These are phyloP conservation scores for Aspergillus aculeatus DNA, from an alignment of 2,329 filamentous ascomycete genomes.

Conservation along the genomic window DNA sequence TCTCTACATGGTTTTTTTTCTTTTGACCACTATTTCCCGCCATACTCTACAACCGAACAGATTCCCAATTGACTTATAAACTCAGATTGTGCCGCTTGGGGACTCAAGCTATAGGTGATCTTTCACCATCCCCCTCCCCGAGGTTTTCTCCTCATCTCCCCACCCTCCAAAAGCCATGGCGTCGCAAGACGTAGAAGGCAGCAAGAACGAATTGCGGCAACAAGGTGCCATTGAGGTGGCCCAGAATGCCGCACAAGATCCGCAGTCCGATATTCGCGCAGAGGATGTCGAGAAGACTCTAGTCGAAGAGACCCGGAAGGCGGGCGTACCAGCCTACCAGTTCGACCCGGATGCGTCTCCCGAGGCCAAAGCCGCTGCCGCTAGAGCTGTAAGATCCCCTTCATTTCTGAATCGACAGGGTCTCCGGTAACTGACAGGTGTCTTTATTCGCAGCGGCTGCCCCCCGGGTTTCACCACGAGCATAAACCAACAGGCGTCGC, in stretches of 20 bases:
- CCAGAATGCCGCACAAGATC: slow-evolving; percentile 52
- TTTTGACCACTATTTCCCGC: slow-evolving; percentile 1
- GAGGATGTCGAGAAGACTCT: slow-evolving; percentile 72
- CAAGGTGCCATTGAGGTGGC: slow-evolving; percentile 78
- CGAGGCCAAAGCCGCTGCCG: slow-evolving; percentile 80
- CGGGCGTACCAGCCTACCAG: slow-evolving; percentile 74
- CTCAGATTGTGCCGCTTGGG: slow-evolving; percentile 11
- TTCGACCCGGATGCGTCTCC: slow-evolving; percentile 84
- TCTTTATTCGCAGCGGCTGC: slow-evolving; percentile 53
- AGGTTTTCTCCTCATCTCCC: slow-evolving; percentile 13
- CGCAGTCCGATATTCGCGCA: slow-evolving; percentile 64
- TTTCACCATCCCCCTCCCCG: slow-evolving; percentile 14
- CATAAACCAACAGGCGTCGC: slow-evolving; percentile 42
- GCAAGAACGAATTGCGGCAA: slow-evolving; percentile 69
- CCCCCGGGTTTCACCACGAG: slow-evolving; percentile 61
- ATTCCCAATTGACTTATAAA: slow-evolving; percentile 9
- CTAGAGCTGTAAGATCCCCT: slow-evolving; percentile 63
- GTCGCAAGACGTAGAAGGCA: slow-evolving; percentile 28
- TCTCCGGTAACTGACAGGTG: not conserved
- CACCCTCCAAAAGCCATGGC: slow-evolving; percentile 26
- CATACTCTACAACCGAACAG: not conserved
- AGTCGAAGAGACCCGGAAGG: slow-evolving; percentile 73
- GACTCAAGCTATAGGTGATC: slow-evolving; percentile 18
- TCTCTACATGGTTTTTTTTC: not conserved
- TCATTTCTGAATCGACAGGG: not conserved